Evolutionary conservation across 2,329 filamentous ascomycete genomes (phyloP).

Genomic region (Aspergillus bombycis): DNA sequence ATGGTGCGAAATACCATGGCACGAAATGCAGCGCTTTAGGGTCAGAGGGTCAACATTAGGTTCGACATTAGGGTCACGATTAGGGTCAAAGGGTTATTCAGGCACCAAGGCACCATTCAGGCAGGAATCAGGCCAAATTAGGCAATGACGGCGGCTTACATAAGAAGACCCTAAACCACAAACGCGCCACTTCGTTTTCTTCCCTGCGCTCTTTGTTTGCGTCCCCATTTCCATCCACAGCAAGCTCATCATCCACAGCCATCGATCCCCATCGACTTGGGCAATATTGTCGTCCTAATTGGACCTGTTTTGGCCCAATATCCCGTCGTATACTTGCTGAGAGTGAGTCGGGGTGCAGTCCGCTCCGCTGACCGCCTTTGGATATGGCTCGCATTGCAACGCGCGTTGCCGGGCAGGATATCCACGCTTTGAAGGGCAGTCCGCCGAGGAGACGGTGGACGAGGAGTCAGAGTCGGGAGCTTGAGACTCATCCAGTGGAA

Average conservation of each 20-base stretch:
- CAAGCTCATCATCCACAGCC: background rate
- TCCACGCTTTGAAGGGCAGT: slow-evolving; percentile 3
- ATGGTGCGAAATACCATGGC: too few species aligned
- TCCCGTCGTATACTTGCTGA: background rate
- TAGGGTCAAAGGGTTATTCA: background rate
- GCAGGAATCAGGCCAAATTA: background rate
- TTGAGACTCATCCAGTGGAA: slow-evolving; percentile 20
- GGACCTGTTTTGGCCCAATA: background rate
- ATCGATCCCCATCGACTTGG: background rate
- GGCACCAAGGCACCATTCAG: background rate
- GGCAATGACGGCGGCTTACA: background rate
- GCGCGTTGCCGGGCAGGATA: background rate
- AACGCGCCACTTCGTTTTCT: background rate
- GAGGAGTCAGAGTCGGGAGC: slow-evolving; percentile 44
- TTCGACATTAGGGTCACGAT: background rate
- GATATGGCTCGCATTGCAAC: background rate
- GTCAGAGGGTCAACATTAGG: too few species aligned
- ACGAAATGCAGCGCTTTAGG: too few species aligned
- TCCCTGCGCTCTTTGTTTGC: background rate
- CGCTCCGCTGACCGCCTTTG: slow-evolving; percentile 4
- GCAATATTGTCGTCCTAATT: background rate
- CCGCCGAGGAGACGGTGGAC: slow-evolving; percentile 31
- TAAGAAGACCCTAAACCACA: background rate
- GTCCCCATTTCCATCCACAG: background rate
- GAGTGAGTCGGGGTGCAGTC: background rate